These are phyloP conservation scores for Leptographium galeiforme DNA, from an alignment of 2,329 filamentous ascomycete species.

Conservation along the genomic window DNA sequence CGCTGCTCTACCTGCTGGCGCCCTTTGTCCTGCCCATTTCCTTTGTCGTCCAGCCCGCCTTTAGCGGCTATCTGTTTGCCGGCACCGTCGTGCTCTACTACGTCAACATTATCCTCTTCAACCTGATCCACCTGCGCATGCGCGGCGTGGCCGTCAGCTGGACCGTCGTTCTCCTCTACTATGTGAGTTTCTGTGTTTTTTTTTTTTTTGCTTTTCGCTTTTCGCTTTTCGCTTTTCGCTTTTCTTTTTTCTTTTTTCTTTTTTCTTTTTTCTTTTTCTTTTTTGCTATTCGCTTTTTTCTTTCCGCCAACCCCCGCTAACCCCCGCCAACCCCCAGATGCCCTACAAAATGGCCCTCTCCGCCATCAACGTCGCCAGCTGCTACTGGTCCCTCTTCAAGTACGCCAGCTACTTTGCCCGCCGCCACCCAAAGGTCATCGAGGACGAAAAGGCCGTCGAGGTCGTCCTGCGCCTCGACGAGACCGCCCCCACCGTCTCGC, in stretches of 20 bases:
- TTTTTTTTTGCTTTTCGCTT: too few species aligned
- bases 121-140: conserved; percentile 1
- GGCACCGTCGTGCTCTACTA: conserved; percentile 2
- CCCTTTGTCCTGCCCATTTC: conserved; percentile 6
- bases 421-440: conserved; percentile 4
- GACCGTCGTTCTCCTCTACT: background rate
- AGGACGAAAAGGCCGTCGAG: conserved; percentile 5
- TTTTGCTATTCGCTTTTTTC: too few species aligned
- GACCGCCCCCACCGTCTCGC: background rate
- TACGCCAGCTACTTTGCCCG: conserved; percentile 5
- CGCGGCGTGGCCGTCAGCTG: background rate
- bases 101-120: conserved; percentile 2
- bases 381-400: conserved; percentile 6
- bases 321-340: background rate
- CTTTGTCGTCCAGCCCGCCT: conserved; percentile 1
- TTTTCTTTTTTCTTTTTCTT: too few species aligned
- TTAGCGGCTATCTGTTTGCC: background rate
- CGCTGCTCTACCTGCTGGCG: conserved; percentile 2
- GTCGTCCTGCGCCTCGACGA: conserved; percentile 3
- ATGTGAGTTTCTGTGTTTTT: conserved; percentile 1
- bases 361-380: conserved; percentile 3
- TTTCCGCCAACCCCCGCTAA: too few species aligned
- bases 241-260: background rate
- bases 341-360: conserved; percentile 3
- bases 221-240: too few species aligned